Percentiles rank a stretch among this genome's conserved stretches.
phyloP scores from a whole-genome alignment of 495 filamentous ascomycete genomes.

The Penicillium nucicola region DNA sequence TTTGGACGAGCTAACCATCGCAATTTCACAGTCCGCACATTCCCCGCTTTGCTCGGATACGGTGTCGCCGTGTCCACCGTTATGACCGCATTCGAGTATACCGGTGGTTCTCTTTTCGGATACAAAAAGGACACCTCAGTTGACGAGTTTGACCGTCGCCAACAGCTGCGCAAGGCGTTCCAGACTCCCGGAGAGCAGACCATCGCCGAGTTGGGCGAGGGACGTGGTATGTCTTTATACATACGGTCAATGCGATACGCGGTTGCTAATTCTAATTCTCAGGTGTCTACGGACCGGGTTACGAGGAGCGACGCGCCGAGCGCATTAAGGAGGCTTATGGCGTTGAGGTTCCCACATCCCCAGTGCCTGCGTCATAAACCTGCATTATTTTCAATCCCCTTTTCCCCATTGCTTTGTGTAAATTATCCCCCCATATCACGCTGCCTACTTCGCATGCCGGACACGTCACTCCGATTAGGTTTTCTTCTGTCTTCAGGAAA shows the following conservation, averaged over 20 bases:
- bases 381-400: conserved; percentile 15
- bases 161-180: conserved; percentile 68
- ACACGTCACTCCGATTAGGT: conserved; percentile 22
- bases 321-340: conserved; percentile 89
- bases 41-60: conserved; percentile 77
- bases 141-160: conserved; percentile 81
- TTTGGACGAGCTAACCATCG: conserved; percentile 3
- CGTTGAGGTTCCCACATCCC: conserved; percentile 64
- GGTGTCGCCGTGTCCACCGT: conserved; percentile 62
- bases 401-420: conserved; percentile 35
- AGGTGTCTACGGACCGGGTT: conserved; percentile 84
- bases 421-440: conserved; percentile 41
- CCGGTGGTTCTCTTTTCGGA: conserved; percentile 63
- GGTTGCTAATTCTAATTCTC: conserved; percentile 21
- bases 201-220: conserved; percentile 80
- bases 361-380: conserved; percentile 40
- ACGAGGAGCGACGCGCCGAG: conserved; percentile 78
- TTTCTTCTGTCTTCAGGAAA: conserved; percentile 13
- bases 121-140: conserved; percentile 54
- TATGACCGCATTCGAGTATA: conserved; percentile 71
- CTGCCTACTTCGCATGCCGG: conserved; percentile 35
- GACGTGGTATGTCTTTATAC: conserved; percentile 62
- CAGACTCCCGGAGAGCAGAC: conserved; percentile 80
- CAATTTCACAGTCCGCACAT: conserved; percentile 58
- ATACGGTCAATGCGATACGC: neutral